Evolutionary conservation across 2,329 filamentous ascomycete species (phyloP).

Genomic region (Colletotrichum theobromicola): DNA sequence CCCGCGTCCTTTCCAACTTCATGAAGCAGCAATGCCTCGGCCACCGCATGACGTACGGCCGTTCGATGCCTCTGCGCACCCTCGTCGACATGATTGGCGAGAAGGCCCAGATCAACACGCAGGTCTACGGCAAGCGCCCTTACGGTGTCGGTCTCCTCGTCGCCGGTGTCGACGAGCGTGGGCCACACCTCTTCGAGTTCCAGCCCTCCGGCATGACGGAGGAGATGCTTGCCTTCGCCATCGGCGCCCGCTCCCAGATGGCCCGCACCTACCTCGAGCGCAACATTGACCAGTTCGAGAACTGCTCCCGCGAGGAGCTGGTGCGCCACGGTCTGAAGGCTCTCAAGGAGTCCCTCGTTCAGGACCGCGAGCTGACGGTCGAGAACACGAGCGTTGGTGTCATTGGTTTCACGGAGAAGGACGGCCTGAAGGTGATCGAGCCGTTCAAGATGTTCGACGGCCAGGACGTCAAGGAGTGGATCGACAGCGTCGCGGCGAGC

Average conservation of each 20-base stretch:
- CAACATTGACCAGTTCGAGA: conserved; percentile 83
- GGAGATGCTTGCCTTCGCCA: conserved; percentile 96
- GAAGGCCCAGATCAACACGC: conserved; percentile 96
- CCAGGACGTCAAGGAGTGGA: conserved; percentile 82
- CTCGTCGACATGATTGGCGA: conserved; percentile 93
- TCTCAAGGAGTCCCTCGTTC: conserved; percentile 92
- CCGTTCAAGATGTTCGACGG: conserved; percentile 92
- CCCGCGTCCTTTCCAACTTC: conserved; percentile 99
- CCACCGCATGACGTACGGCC: conserved; percentile 94
- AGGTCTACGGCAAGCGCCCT: conserved; percentile 94
- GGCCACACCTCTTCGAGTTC: conserved; percentile 97
- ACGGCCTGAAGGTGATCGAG: conserved; percentile 65
- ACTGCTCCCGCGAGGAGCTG: conserved; percentile 80
- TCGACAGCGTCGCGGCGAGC: conserved; percentile 71
- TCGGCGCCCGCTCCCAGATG: conserved; percentile 96
- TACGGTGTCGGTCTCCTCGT: conserved; percentile 95
- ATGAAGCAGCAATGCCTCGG: conserved; percentile 99
- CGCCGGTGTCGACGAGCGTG: conserved; percentile 90
- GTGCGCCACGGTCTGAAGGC: conserved; percentile 89
- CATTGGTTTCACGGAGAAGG: conserved; percentile 65
- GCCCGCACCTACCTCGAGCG: conserved; percentile 95
- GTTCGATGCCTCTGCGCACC: conserved; percentile 86
- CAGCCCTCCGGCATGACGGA: conserved; percentile 95
- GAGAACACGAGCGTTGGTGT: conserved; percentile 95
- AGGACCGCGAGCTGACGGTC: conserved; percentile 96